Evolutionary conservation across 441 rosid genomes (phyloP), one percentile per base, ranked within the genome.

Genomic region (Manihot esculenta): DNA sequence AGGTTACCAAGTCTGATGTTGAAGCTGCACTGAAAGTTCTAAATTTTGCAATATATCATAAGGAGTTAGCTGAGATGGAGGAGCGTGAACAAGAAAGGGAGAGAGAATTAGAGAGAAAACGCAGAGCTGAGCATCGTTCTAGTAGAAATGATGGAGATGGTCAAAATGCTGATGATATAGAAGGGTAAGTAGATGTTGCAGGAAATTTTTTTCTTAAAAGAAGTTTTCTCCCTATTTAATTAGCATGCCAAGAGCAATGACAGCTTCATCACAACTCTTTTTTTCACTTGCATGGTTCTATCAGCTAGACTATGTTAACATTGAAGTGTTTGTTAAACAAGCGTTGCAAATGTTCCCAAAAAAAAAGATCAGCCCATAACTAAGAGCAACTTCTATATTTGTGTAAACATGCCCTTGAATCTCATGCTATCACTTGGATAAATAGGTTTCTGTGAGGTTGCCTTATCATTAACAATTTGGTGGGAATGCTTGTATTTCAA

Each of bases 51-150:
- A 93, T 93, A 76, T 95, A 95, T 77, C 99, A 95, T 74, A 88
- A 86, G 85, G 99, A 95, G 73, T 76, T 95, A 81, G 87, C 91
- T n/a, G 98, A 95, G 63, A 95, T 95, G 99, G 99, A 93, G 58
- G 93, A 88, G 47, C 93, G 98, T 17, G 99, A 95, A 75, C 87
- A 89, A 76, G 92, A 84, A 79, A 77, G 88, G 77, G 89, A 80
- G 75, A 86, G 82, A 80, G 99, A 94, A 82, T 76, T 67, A 58
- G 92, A 81, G 71, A 85, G 83, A 63, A 85, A 86, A 65, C 77
- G 70, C 58, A 80, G 54, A 61, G 80, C 86, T 56, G 89, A 80
- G 67, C 80, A 11, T 41, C 78, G 33, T 53, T 42, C 84, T 62
- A 44, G 2, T 69, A 62, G 81, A 70, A 76, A 42, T n/a, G n/a